Conservation (phyloP, 805 yeast genomes). For the Vanderwaltozyma verrucispora region DNA sequence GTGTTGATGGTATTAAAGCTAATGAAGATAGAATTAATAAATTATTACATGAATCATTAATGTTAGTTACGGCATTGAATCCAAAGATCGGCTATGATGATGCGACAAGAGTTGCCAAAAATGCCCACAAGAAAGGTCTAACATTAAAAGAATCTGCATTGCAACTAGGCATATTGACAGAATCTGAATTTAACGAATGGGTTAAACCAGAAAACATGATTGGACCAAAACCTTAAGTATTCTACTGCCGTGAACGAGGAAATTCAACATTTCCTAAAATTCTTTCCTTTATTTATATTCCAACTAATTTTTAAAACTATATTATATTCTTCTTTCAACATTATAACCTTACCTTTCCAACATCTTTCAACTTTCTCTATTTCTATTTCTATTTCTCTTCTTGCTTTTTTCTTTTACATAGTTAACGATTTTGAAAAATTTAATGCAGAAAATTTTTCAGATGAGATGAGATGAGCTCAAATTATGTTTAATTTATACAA, state of each 20-base stretch:
- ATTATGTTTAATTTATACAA: not conserved
- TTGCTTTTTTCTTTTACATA: too few species aligned
- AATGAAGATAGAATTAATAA: conserved; percentile 80
- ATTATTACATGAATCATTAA: conserved; percentile 84
- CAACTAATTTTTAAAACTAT: too few species aligned
- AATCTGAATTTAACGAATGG: conserved; percentile 90
- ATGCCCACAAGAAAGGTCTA: conserved; percentile 95
- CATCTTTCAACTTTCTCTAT: too few species aligned
- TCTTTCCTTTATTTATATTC: too few species aligned
- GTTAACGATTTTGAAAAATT: not conserved
- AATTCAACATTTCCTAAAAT: too few species aligned
- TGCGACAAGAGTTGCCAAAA: conserved; percentile 96
- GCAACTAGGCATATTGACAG: conserved; percentile 75
- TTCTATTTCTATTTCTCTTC: too few species aligned
- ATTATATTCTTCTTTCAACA: too few species aligned
- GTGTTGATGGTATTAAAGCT: conserved; percentile 91
- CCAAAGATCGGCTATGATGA: conserved; percentile 98
- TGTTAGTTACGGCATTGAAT: conserved; percentile 97
- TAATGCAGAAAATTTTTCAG: not conserved
- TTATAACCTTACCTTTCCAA: too few species aligned
- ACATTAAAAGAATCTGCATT: conserved; percentile 92
- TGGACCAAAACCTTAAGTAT: conserved; percentile 50
- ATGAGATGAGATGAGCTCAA: not conserved
- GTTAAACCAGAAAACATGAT: conserved; percentile 97
- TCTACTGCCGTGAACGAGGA: too few species aligned